Percentiles rank a stretch among this genome's conserved stretches.
These are phyloP conservation scores for Eucalyptus sideroxylon DNA, from an alignment of 345 rosid species.

Conservation along the genomic window DNA sequence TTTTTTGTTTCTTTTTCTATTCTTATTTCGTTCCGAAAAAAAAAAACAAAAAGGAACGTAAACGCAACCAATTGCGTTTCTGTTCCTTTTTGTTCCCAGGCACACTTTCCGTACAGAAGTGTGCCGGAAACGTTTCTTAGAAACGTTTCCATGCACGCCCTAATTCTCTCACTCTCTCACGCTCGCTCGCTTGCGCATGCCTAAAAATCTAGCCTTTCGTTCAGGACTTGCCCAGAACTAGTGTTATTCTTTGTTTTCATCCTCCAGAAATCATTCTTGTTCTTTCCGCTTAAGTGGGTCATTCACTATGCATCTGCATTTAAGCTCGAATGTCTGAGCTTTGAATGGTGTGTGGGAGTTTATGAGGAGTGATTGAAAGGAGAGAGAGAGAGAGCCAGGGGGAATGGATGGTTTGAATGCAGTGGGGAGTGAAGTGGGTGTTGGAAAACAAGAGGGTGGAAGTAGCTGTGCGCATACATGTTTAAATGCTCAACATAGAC, in stretches of 20 bases:
- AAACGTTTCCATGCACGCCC: too few relatives aligned
- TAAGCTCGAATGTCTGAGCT: neutral
- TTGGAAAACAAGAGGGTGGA: too few relatives aligned
- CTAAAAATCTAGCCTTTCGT: neutral
- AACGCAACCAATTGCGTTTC: too few relatives aligned
- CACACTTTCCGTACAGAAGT: too few relatives aligned
- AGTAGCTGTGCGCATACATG: too few relatives aligned
- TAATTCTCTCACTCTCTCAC: neutral
- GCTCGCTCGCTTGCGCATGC: neutral
- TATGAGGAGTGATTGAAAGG: neutral
- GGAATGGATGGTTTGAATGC: slow-evolving; percentile 25
- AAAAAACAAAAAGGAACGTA: too few relatives aligned
- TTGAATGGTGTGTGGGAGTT: neutral
- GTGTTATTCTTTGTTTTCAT: neutral
- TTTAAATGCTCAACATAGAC: too few relatives aligned
- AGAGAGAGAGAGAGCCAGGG: neutral
- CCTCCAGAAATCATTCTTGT: neutral
- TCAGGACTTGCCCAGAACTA: neutral
- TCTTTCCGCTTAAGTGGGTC: neutral
- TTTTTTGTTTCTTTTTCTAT: too few relatives aligned
- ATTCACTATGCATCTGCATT: neutral
- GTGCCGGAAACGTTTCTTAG: too few relatives aligned
- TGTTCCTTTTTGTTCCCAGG: too few relatives aligned
- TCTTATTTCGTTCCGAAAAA: too few relatives aligned
- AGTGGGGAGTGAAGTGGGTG: too few relatives aligned